phyloP scores from a whole-genome alignment of 2,329 filamentous ascomycete genomes.

The Beauveria scarabaeidicola region DNA sequence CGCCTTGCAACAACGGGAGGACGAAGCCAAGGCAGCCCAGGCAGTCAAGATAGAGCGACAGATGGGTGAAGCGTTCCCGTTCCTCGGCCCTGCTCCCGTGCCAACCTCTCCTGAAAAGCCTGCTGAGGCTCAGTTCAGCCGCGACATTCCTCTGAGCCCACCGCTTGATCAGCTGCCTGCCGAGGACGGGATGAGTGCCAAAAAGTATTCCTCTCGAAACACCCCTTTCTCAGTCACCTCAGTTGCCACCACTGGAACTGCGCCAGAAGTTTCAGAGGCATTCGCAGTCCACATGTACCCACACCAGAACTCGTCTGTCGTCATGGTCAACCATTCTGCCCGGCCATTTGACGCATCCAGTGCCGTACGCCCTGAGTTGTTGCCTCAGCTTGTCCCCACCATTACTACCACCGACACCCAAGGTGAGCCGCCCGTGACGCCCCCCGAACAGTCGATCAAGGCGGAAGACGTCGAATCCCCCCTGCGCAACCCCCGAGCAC shows the following conservation, averaged over 20 bases:
- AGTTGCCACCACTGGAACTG: slow-evolving; percentile 54
- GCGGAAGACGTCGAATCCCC: slow-evolving; percentile 53
- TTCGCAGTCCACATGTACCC: slow-evolving; percentile 53
- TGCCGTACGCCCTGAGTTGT: slow-evolving; percentile 18
- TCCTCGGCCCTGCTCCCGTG: not conserved
- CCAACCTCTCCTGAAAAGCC: not conserved
- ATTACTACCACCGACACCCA: slow-evolving; percentile 32
- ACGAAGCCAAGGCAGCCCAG: slow-evolving; percentile 17
- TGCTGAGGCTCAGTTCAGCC: not conserved
- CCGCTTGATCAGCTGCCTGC: slow-evolving; percentile 37
- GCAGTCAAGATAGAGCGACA: slow-evolving; percentile 12
- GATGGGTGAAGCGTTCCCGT: slow-evolving; percentile 13
- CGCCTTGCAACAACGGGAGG: slow-evolving; percentile 22
- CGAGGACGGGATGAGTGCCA: slow-evolving; percentile 45
- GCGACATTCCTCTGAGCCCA: slow-evolving; percentile 20
- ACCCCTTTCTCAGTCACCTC: slow-evolving; percentile 56
- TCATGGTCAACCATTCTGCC: slow-evolving; percentile 50
- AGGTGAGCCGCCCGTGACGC: slow-evolving; percentile 37
- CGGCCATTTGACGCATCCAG: slow-evolving; percentile 40
- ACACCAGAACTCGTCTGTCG: slow-evolving; percentile 55
- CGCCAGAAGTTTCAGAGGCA: slow-evolving; percentile 54
- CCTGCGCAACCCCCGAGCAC: slow-evolving; percentile 52
- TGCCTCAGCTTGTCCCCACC: slow-evolving; percentile 23
- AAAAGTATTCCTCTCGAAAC: slow-evolving; percentile 45
- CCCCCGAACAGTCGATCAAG: slow-evolving; percentile 40